A percentile compares a stretch with the other conserved stretches of the same genome.
Evolutionary conservation across 2,329 filamentous ascomycete species (phyloP).

Genomic region (Xylariaceae sp.): DNA sequence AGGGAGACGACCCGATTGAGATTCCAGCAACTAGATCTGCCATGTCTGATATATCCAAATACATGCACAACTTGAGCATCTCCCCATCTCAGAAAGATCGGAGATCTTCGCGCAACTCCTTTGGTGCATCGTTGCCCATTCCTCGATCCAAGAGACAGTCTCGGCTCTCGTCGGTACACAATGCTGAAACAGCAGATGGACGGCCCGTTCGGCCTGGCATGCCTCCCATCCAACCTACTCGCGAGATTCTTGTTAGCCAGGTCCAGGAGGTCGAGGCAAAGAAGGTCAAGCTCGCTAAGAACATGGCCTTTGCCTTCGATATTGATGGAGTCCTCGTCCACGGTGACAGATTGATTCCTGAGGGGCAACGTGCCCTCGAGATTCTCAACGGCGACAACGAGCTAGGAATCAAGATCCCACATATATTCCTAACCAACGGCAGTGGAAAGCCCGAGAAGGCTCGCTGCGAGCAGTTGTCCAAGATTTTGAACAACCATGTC

Average conservation of each 20-base stretch:
- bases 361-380: constrained; percentile 63
- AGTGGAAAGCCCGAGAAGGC: constrained; percentile 67
- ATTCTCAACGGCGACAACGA: constrained; percentile 75
- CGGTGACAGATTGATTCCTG: constrained; percentile 67
- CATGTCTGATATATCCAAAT: constrained; percentile 64
- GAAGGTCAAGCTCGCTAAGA: constrained; percentile 68
- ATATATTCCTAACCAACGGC: constrained; percentile 75
- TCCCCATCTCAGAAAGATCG: constrained; percentile 66
- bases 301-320: constrained; percentile 81
- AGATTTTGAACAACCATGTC: constrained; percentile 64
- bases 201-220: constrained; percentile 51
- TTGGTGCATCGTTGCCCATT: constrained; percentile 70
- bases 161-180: constrained; percentile 59
- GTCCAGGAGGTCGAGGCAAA: constrained; percentile 65
- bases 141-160: constrained; percentile 68
- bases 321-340: constrained; percentile 76
- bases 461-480: constrained; percentile 64
- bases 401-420: constrained; percentile 72
- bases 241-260: constrained; percentile 68
- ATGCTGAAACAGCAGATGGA: constrained; percentile 42
- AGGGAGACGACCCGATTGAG: constrained; percentile 57
- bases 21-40: constrained; percentile 67
- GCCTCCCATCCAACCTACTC: constrained; percentile 58
- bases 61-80: constrained; percentile 72
- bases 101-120: constrained; percentile 71